phyloP scores from a whole-genome alignment of 495 filamentous ascomycete species.

The Penicillium egyptiacum region DNA sequence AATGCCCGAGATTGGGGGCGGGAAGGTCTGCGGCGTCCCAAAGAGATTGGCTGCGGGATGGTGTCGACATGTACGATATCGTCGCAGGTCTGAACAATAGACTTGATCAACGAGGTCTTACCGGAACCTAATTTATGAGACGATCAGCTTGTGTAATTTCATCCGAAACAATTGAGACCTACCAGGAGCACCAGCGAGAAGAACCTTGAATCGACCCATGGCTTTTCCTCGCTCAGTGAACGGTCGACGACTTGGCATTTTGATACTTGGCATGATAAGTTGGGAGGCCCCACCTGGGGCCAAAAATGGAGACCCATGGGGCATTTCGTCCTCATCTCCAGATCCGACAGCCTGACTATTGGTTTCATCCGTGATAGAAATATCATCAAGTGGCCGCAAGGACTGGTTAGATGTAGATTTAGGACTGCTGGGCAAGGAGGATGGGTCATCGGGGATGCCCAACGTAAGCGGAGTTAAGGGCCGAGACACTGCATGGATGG shows the following conservation, averaged over 20 bases:
- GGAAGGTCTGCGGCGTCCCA: constrained; percentile 28
- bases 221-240: constrained; percentile 85
- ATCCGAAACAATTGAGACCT: constrained; percentile 21
- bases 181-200: constrained; percentile 85
- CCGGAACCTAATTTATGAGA: constrained; percentile 53
- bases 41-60: constrained; percentile 40
- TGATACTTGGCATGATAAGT: constrained; percentile 96
- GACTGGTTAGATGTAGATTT: constrained; percentile 53
- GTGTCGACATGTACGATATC: constrained; percentile 96
- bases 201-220: constrained; percentile 82
- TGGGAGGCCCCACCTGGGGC: constrained; percentile 64
- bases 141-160: constrained; percentile 4
- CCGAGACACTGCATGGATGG: constrained; percentile 34
- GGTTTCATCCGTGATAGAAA: constrained; percentile 52
- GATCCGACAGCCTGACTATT: constrained; percentile 50
- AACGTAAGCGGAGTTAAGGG: constrained; percentile 49
- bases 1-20: constrained; percentile 36
- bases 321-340: constrained; percentile 46
- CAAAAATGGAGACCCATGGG: constrained; percentile 24
- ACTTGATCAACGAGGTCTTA: constrained; percentile 90
- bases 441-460: constrained; percentile 41
- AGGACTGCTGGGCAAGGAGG: constrained; percentile 54
- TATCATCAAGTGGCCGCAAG: constrained; percentile 49
- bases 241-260: constrained; percentile 88
- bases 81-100: constrained; percentile 90